Evolutionary conservation across 2,329 filamentous ascomycete genomes (phyloP), one percentile per base, ranked within the genome.

Genomic region (Talaromyces rugulosus): DNA sequence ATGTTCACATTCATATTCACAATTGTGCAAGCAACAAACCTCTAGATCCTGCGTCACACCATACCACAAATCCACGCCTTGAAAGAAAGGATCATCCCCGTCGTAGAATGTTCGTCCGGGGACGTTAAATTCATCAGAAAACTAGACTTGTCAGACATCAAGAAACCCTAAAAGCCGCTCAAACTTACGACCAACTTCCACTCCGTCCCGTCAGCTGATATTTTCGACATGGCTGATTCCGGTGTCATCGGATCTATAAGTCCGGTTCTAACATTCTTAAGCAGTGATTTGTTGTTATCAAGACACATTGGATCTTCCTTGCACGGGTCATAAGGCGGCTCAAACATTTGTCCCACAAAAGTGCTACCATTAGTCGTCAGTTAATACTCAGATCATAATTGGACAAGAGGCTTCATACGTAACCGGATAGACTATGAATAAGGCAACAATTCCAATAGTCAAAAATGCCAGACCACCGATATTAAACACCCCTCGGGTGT

Each of bases 101-200:
- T 87, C 83, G 70, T 89, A 91, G 68, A 91, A 91, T 3, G 87
- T 88, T 56, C 88, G 82, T 18, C 87, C 87, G 56, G 84, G 81
- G 2, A 74, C 82, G 65, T 89, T 89, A 74, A 91, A 91, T 69
- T 91, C 88, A 70, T 91, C 88, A 3, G 87, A 90, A 69, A 89
- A 89, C 80, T 85, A 36, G 4, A 5, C 40, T 8, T 28, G 64
- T 33, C 53, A 31, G 27, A 28, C 11, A 34, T 16, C 4, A 42
- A 57, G 16, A n/a, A 12, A 23, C n/a, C 12, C 40, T 12, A 56
- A 8, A 27, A 18, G 8, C 31, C 34, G 44, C 11, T 33, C 23
- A 31, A 11, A 76, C 79, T 66, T 72, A 87, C 84, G 67, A 88
- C 87, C 40, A 91, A 77, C 40, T 84, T 82, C 75, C 87, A 82